Percentiles rank a stretch among this genome's conserved stretches.
These are phyloP conservation scores for Bromus sterilis DNA, from an alignment of 176 grass and related monocot species.

Conservation along the genomic window DNA sequence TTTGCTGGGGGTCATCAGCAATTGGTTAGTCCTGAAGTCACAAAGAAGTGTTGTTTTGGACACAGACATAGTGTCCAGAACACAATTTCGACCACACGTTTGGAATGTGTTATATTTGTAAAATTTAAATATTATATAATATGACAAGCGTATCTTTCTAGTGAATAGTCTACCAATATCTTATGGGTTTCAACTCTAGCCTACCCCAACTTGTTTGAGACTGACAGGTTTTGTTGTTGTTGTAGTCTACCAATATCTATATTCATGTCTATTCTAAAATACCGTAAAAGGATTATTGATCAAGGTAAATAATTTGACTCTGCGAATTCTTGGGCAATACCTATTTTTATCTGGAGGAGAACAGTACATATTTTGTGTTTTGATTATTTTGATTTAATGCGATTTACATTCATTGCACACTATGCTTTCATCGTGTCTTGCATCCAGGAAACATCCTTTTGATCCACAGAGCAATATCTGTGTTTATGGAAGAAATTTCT, in stretches of 20 bases:
- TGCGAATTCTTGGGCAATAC: not conserved
- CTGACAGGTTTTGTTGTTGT: too few relatives aligned
- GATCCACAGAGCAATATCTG: too few relatives aligned
- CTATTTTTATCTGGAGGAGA: not conserved
- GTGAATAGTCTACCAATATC: not conserved
- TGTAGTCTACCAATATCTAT: not conserved
- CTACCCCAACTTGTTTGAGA: too few relatives aligned
- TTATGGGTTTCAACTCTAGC: too few relatives aligned
- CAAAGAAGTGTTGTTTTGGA: not conserved
- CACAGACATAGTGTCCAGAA: not conserved
- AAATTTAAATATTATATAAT: not conserved
- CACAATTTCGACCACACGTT: not conserved
- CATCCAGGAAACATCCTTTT: not conserved
- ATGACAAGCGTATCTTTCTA: not conserved
- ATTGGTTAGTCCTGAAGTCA: not conserved
- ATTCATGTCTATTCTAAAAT: not conserved
- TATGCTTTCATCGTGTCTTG: not conserved
- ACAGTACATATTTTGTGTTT: not conserved
- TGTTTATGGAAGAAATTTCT: not conserved
- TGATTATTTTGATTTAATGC: not conserved
- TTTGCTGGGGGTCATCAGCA: not conserved
- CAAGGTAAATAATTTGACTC: not conserved
- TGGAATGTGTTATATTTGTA: not conserved
- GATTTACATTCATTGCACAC: not conserved
- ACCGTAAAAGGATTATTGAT: not conserved